Percentiles rank a stretch among this genome's conserved stretches.
These are phyloP conservation scores for Pseudoturritis turrita DNA, from an alignment of 345 rosid genomes.

Conservation along the genomic window DNA sequence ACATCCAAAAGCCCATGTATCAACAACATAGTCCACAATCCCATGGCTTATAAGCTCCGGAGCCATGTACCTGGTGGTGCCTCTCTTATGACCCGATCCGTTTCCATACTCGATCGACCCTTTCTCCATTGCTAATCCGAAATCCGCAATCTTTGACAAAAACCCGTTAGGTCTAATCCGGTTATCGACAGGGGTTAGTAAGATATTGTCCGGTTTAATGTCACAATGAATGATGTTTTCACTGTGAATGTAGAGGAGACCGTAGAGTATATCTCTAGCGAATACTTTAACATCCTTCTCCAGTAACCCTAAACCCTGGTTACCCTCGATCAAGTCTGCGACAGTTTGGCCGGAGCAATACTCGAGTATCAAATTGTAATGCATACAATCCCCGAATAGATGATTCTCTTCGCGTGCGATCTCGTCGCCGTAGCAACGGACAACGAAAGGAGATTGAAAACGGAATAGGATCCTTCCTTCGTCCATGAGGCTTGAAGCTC, in stretches of 20 bases:
- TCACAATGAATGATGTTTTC: slow-evolving; percentile 10
- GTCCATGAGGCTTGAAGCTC: too few relatives aligned
- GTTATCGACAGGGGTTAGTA: neutral
- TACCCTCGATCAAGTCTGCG: too few relatives aligned
- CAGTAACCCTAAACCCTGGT: too few relatives aligned
- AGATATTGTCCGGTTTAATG: slow-evolving; percentile 20
- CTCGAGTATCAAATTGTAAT: too few relatives aligned
- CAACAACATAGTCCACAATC: neutral
- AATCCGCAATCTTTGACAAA: slow-evolving; percentile 5
- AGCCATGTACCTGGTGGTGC: neutral
- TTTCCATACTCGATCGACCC: neutral
- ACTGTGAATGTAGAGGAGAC: neutral
- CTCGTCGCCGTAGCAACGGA: too few relatives aligned
- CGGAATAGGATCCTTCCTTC: too few relatives aligned
- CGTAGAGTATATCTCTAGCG: slow-evolving; percentile 4
- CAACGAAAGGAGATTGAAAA: too few relatives aligned
- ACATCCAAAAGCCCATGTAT: slow-evolving; percentile 11
- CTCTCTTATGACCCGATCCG: slow-evolving; percentile 8
- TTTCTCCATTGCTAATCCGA: slow-evolving; percentile 16
- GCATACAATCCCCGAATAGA: too few relatives aligned
- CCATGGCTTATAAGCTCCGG: neutral
- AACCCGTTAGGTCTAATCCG: neutral
- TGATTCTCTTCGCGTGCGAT: too few relatives aligned
- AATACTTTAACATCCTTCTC: neutral
- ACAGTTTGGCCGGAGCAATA: too few relatives aligned